Evolutionary conservation across 176 grass and related monocot species (phyloP).

Genomic region (Coix lacrymajobi): DNA sequence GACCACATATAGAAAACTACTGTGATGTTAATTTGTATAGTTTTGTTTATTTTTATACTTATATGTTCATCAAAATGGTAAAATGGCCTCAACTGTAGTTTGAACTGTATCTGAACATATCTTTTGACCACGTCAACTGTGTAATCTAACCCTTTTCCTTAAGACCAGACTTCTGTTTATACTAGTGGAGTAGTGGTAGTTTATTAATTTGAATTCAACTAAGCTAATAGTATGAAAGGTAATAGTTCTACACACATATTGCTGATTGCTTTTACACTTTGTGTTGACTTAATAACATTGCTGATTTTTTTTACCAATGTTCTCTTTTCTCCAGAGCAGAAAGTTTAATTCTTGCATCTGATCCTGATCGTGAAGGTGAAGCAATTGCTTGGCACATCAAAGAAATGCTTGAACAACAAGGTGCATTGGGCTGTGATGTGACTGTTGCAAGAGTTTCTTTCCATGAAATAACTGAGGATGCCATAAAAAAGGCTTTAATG

Average conservation of each 20-base stretch:
- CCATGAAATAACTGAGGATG: slow-evolving; percentile 86
- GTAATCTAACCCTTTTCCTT: neutral
- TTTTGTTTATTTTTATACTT: slow-evolving; percentile 8
- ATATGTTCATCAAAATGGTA: neutral
- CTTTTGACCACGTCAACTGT: slow-evolving; percentile 4
- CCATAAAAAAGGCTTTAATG: slow-evolving; percentile 61
- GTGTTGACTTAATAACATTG: slow-evolving; percentile 13
- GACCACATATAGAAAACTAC: neutral
- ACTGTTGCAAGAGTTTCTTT: slow-evolving; percentile 86
- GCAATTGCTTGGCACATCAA: slow-evolving; percentile 96
- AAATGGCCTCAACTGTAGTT: neutral
- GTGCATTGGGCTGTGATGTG: slow-evolving; percentile 48
- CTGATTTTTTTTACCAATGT: slow-evolving; percentile 6
- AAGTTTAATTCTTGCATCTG: slow-evolving; percentile 94
- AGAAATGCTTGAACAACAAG: slow-evolving; percentile 96
- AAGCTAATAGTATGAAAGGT: neutral
- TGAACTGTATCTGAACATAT: slow-evolving; percentile 11
- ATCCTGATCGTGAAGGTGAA: slow-evolving; percentile 99
- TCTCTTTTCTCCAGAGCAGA: slow-evolving; percentile 60
- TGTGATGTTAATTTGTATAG: neutral
- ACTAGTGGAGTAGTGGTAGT: neutral
- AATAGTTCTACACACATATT: neutral
- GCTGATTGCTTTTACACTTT: neutral
- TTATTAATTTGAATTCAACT: slow-evolving; percentile 4
- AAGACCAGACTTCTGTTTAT: neutral